Conservation (phyloP, 78 protist species). For the slime mould (Dictyostelium discoideum) region DNA sequence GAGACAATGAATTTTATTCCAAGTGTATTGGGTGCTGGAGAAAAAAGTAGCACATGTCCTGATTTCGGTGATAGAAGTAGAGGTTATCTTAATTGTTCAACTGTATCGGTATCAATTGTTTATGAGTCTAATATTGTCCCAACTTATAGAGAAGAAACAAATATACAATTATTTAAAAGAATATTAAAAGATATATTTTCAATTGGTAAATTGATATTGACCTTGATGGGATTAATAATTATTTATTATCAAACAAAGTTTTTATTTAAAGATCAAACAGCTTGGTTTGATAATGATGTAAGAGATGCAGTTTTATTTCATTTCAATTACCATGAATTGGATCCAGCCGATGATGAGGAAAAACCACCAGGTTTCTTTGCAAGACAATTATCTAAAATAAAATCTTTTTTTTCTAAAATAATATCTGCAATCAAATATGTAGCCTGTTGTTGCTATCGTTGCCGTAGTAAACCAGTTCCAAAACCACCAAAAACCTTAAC, state of each 20-base stretch:
- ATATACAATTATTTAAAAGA: not conserved
- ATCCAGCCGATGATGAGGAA: not conserved
- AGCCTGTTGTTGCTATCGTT: not conserved
- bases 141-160: not conserved
- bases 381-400: not conserved
- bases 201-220: not conserved
- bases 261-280: not conserved
- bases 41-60: not conserved
- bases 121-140: not conserved
- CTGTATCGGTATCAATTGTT: not conserved
- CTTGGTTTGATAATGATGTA: not conserved
- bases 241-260: not conserved
- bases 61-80: not conserved
- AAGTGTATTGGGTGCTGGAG: not conserved
- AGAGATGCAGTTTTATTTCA: not conserved
- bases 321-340: not conserved
- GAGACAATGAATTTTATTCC: not conserved
- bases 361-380: not conserved
- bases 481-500: not conserved
- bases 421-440: not conserved
- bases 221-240: not conserved
- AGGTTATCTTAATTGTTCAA: not conserved
- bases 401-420: not conserved
- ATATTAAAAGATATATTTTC: not conserved
- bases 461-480: not conserved